Base-by-base conservation (phyloP, 2,329 filamentous ascomycete genomes). In the Metarhizium robertsii region DNA sequence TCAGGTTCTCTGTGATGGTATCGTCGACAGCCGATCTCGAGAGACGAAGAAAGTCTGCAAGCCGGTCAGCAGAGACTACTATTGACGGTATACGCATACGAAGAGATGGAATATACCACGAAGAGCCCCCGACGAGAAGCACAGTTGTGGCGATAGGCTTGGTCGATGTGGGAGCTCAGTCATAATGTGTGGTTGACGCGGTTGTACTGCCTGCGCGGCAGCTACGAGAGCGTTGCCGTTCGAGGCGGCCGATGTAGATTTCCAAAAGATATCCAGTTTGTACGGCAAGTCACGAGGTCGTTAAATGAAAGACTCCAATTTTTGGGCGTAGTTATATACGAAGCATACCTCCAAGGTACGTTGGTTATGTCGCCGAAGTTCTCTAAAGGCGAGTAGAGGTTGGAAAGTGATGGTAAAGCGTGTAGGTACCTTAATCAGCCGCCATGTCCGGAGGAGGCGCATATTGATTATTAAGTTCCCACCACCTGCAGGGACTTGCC, bases 1-100 rank as follows among this genome's bases (percentile, higher is more conserved):
- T 97, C 58, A 99, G 83, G 65, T 95, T 92, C 66, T 96, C 92
- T 1, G 85, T 84, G 66, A 99, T 97, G 48, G 88, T 90, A 72
- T 99, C 94, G 72, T 99, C 94, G 65, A 96, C 86, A 50, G 88
- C 83, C 53, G 83, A 79, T 60, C 94, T 85, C 10, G 92, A 96
- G 61, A 94, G 72, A 43, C 91, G 88, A 25, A 99, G 80, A 69
- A 99, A 99, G 69, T 96, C 94, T 96, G 25, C 20, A 32, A 13
- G 47, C 18, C 34, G 11, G 66, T 38, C 30, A 47, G 3, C 14
- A 2, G 7, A 54, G 29, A 50, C 47, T 49, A 38, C 30, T n/a
- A 42, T 52, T 30, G 25, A 29, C 38, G 29, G 4, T 25, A 55
- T 14, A 5, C 38, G 38, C 76, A 34, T 46, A 69, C 14, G 25